These are phyloP conservation scores for Saccharomycopsis sp. DNA, from an alignment of 805 yeast species.

Conservation along the genomic window DNA sequence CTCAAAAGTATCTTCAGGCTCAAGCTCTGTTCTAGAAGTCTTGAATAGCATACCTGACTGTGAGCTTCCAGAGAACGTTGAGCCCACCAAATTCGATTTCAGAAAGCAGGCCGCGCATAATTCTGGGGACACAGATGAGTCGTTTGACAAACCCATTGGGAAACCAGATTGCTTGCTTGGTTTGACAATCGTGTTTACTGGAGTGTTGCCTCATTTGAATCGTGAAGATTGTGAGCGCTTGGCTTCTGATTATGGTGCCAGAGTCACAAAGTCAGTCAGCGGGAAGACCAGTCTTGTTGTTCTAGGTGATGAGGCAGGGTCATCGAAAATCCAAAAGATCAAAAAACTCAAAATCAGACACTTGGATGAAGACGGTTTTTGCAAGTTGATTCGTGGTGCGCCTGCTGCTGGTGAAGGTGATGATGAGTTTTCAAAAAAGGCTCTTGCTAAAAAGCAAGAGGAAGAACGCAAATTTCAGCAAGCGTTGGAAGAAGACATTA, in stretches of 20 bases:
- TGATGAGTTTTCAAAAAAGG: conserved; percentile 70
- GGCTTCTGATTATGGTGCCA: conserved; percentile 85
- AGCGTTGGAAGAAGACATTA: conserved; percentile 40
- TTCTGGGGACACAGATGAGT: conserved; percentile 27
- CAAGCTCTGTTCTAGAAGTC: conserved; percentile 41
- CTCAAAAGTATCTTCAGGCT: neutral
- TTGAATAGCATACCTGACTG: conserved; percentile 68
- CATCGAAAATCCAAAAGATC: conserved; percentile 81
- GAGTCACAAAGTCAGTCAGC: conserved; percentile 77
- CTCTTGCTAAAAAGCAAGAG: conserved; percentile 55
- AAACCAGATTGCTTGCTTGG: conserved; percentile 82
- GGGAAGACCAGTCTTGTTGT: conserved; percentile 83
- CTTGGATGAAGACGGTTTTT: conserved; percentile 78
- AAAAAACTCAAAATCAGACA: conserved; percentile 67
- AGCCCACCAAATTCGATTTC: conserved; percentile 45
- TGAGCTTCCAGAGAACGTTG: conserved; percentile 40
- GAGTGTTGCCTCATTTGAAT: conserved; percentile 70
- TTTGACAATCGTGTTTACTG: conserved; percentile 87
- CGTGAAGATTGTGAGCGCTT: conserved; percentile 66
- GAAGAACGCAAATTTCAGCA: conserved; percentile 52
- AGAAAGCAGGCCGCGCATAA: conserved; percentile 41
- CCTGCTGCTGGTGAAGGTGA: conserved; percentile 90
- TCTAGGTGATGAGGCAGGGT: conserved; percentile 93
- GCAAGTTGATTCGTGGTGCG: conserved; percentile 63
- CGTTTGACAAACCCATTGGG: conserved; percentile 63